Percentiles rank a stretch among this genome's conserved stretches.
These are phyloP conservation scores for Pichia sp. DNA, from an alignment of 1,139 yeast genomes.

Conservation along the genomic window DNA sequence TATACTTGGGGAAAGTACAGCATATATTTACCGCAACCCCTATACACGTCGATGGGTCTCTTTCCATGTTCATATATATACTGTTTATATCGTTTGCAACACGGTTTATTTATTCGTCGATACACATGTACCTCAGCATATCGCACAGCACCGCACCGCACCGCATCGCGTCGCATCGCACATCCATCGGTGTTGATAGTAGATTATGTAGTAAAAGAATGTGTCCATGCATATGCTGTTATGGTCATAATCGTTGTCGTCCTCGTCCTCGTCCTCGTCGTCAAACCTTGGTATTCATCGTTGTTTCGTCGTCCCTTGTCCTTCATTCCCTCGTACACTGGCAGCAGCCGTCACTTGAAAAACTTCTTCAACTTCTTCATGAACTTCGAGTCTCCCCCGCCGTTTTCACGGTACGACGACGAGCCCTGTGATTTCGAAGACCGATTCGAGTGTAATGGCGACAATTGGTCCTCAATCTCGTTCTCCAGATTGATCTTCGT, in stretches of 20 bases:
- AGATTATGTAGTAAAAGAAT: not conserved
- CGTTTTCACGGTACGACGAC: not conserved
- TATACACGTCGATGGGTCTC: not conserved
- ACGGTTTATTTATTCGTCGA: constrained; percentile 5
- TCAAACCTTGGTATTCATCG: not conserved
- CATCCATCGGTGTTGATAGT: not conserved
- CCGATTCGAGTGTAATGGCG: constrained; percentile 27
- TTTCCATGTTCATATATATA: not conserved
- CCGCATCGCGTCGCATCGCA: not conserved
- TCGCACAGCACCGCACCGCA: not conserved
- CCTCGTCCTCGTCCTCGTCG: not conserved
- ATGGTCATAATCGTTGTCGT: not conserved
- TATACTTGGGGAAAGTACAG: not conserved
- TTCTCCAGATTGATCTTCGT: constrained; percentile 39
- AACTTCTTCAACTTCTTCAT: constrained; percentile 24
- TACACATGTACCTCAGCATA: not conserved
- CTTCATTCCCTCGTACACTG: not conserved
- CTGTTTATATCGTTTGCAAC: not conserved
- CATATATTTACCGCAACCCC: not conserved
- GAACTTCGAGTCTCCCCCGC: constrained; percentile 14
- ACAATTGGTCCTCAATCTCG: constrained; percentile 50
- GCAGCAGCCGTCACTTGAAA: constrained; percentile 16
- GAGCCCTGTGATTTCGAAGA: constrained; percentile 9
- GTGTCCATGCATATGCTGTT: not conserved
- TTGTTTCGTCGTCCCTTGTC: not conserved